These are phyloP conservation scores for Penicillium paxilli DNA, from an alignment of 495 filamentous ascomycete genomes.

Conservation along the genomic window DNA sequence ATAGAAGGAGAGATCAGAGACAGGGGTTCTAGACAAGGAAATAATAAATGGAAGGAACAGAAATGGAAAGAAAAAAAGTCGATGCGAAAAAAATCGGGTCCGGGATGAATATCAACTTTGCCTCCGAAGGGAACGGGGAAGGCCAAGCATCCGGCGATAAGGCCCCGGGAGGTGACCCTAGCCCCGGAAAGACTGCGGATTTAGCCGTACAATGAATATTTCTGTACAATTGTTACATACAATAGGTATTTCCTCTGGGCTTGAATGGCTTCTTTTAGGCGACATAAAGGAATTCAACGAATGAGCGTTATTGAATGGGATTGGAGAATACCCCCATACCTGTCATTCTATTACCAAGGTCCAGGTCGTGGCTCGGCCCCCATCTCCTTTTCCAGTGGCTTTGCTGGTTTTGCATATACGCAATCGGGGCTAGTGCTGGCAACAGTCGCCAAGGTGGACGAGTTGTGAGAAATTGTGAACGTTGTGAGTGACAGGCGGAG, in stretches of 20 bases:
- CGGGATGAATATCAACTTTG: constrained; percentile 9
- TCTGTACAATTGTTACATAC: no score
- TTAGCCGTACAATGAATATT: no score
- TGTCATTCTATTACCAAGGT: not conserved
- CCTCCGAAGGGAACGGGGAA: constrained; percentile 14
- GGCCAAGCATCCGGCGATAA: constrained; percentile 12
- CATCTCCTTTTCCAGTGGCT: no score
- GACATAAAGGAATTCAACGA: no score
- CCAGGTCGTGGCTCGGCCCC: not conserved
- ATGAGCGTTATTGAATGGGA: not conserved
- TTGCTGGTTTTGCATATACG: constrained; percentile 3
- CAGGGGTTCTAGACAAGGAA: not conserved
- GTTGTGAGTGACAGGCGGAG: no score
- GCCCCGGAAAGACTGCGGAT: no score
- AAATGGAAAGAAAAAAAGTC: constrained; percentile 1
- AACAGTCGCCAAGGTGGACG: no score
- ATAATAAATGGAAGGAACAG: not conserved
- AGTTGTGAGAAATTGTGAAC: no score
- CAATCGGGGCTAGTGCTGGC: not conserved
- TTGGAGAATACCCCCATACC: no score
- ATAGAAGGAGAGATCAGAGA: constrained; percentile 3
- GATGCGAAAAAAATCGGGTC: constrained; percentile 2
- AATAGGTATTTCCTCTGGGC: no score
- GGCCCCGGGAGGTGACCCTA: constrained; percentile 1
- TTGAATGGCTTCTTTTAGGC: no score